These are phyloP conservation scores for Epicoccum nigrum DNA, from an alignment of 2,329 filamentous ascomycete genomes.

Conservation along the genomic window DNA sequence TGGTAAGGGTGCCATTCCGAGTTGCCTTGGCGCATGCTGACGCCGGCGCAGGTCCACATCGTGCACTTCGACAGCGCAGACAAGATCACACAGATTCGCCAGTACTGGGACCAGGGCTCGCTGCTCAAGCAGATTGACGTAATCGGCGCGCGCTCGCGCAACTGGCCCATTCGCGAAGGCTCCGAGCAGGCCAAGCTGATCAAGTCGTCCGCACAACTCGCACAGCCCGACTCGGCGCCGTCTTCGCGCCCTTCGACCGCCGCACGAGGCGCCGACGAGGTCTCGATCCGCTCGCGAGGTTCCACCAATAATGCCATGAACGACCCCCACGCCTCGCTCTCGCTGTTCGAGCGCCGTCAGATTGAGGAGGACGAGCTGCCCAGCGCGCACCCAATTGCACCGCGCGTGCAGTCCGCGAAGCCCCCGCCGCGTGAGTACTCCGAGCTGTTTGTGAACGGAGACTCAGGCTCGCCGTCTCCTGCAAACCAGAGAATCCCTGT, in stretches of 20 bases:
- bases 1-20: conserved; percentile 64
- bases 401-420: conserved; percentile 70
- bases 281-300: conserved; percentile 48
- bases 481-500: conserved; percentile 51
- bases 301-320: conserved; percentile 47
- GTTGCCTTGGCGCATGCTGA: conserved; percentile 9
- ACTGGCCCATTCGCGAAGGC: conserved; percentile 93
- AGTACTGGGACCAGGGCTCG: conserved; percentile 94
- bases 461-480: conserved; percentile 47
- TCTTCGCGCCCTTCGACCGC: conserved; percentile 45
- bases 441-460: conserved; percentile 70
- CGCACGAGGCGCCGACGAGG: conserved; percentile 40
- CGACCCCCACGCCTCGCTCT: conserved; percentile 68
- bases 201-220: conserved; percentile 56
- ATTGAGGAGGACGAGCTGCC: conserved; percentile 59
- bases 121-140: conserved; percentile 92
- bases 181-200: conserved; percentile 83
- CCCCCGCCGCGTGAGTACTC: conserved; percentile 69
- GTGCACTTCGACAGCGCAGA: conserved; percentile 78
- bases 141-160: conserved; percentile 86
- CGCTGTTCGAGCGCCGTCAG: conserved; percentile 75
- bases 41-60: conserved; percentile 65
- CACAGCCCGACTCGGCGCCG: conserved; percentile 35
- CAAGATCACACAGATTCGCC: conserved; percentile 85
- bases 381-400: conserved; percentile 60